Conservation (phyloP, 1,139 yeast genomes). For the Meyerozyma carpophila region DNA sequence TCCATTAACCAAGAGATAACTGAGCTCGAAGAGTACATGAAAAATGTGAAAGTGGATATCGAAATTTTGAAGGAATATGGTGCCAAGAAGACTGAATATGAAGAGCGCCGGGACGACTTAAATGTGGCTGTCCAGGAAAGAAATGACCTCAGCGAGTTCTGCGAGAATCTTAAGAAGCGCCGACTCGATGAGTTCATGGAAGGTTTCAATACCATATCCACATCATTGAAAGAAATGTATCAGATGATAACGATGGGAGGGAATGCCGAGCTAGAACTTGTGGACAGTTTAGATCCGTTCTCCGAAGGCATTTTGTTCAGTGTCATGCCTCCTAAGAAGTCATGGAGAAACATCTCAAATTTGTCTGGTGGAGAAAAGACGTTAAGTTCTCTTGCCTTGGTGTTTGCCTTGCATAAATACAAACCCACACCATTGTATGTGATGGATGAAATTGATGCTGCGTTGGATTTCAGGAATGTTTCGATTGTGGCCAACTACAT, state of each 20-base stretch:
- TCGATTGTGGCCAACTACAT: conserved; percentile 96
- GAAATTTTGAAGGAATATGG: conserved; percentile 78
- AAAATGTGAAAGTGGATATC: conserved; percentile 60
- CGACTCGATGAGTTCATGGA: conserved; percentile 88
- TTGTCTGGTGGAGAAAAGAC: conserved; percentile 98
- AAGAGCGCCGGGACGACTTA: conserved; percentile 57
- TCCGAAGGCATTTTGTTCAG: conserved; percentile 94
- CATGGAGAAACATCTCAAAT: conserved; percentile 94
- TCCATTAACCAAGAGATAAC: conserved; percentile 49
- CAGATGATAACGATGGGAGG: conserved; percentile 99
- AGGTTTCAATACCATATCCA: conserved; percentile 83
- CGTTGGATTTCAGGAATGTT: conserved; percentile 93
- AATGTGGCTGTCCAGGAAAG: conserved; percentile 63
- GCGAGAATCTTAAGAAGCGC: conserved; percentile 68
- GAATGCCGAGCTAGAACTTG: conserved; percentile 93
- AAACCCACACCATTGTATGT: conserved; percentile 97
- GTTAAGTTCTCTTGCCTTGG: conserved; percentile 87
- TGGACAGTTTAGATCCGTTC: conserved; percentile 95
- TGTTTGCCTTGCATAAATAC: conserved; percentile 92
- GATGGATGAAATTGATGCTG: conserved; percentile 99
- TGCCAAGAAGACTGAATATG: conserved; percentile 57
- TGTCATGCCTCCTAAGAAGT: conserved; percentile 98
- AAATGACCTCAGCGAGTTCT: conserved; percentile 55
- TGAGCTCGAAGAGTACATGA: conserved; percentile 51
- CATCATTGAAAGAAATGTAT: conserved; percentile 92